Percentiles rank a stretch among this genome's conserved stretches.
Evolutionary conservation across 1,284 basidiomycete species (phyloP).

Genomic region (Dichomitus squalens): DNA sequence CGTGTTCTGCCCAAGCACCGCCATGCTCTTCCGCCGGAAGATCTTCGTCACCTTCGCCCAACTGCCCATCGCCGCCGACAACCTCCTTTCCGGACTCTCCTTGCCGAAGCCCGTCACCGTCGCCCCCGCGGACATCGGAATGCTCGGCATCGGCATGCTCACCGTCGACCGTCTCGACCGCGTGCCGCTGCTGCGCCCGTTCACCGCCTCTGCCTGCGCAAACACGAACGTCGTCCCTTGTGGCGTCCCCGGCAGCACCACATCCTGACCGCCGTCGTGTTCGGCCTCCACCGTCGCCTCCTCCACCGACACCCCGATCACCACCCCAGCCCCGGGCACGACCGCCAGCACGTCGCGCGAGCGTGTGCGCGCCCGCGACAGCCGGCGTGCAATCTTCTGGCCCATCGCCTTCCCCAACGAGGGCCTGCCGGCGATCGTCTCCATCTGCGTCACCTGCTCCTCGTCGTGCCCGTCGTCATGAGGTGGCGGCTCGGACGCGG

Average conservation of each 20-base stretch:
- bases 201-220: slow-evolving; percentile 31
- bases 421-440: slow-evolving; percentile 52
- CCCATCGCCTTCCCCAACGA: slow-evolving; percentile 53
- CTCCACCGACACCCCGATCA: slow-evolving; percentile 62
- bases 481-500: slow-evolving; percentile 21
- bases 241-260: slow-evolving; percentile 2
- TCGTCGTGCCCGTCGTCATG: slow-evolving; percentile 45
- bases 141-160: slow-evolving; percentile 30
- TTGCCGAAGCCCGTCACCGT: slow-evolving; percentile 7
- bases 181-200: slow-evolving; percentile 31
- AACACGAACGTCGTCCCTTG: slow-evolving; percentile 36
- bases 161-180: slow-evolving; percentile 41
- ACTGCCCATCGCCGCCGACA: slow-evolving; percentile 10
- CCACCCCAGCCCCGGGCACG: slow-evolving; percentile 34
- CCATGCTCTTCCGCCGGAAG: slow-evolving; percentile 48
- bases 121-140: background rate
- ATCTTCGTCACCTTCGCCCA: slow-evolving; percentile 55
- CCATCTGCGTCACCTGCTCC: slow-evolving; percentile 57
- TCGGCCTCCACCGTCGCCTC: slow-evolving; percentile 52
- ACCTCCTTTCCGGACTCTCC: slow-evolving; percentile 29
- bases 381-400: slow-evolving; percentile 51
- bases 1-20: slow-evolving; percentile 16
- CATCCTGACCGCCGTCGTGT: slow-evolving; percentile 32
- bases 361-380: slow-evolving; percentile 50
- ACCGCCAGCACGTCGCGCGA: slow-evolving; percentile 29